These are phyloP conservation scores for Spergularia marina DNA, from an alignment of 148 eudicot species.

Conservation along the genomic window DNA sequence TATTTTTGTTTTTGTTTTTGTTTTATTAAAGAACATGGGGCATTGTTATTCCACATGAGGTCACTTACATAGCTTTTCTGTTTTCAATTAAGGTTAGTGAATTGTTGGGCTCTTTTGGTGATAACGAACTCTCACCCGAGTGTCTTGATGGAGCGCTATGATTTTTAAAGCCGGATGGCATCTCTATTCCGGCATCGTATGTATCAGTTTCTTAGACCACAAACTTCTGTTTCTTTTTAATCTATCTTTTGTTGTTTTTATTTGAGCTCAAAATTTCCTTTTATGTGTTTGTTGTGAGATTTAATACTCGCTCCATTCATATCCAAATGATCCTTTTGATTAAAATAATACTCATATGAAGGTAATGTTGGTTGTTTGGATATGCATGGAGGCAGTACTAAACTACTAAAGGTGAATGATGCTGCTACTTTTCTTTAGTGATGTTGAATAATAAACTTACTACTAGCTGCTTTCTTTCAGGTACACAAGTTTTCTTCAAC, in stretches of 20 bases:
- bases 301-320: too few species aligned
- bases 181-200: slow-evolving; percentile 95
- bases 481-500: slow-evolving; percentile 94
- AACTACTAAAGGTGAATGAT: too few species aligned
- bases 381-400: too few species aligned
- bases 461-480: slow-evolving; percentile 36
- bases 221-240: not conserved
- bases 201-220: slow-evolving; percentile 13
- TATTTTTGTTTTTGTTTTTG: too few species aligned
- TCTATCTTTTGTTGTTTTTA: too few species aligned
- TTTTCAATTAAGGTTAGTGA: slow-evolving; percentile 76
- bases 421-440: too few species aligned
- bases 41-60: slow-evolving; percentile 1
- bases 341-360: too few species aligned
- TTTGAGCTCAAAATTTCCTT: too few species aligned
- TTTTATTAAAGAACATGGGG: not conserved
- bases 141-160: slow-evolving; percentile 97
- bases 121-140: slow-evolving; percentile 98
- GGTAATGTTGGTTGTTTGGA: too few species aligned
- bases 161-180: slow-evolving; percentile 85
- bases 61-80: slow-evolving; percentile 12
- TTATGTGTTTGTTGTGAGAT: too few species aligned
- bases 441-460: too few species aligned
- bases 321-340: too few species aligned
- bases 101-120: slow-evolving; percentile 93